These are phyloP conservation scores for Saccharomycopsis capsularis DNA, from an alignment of 805 yeast species.

Conservation along the genomic window DNA sequence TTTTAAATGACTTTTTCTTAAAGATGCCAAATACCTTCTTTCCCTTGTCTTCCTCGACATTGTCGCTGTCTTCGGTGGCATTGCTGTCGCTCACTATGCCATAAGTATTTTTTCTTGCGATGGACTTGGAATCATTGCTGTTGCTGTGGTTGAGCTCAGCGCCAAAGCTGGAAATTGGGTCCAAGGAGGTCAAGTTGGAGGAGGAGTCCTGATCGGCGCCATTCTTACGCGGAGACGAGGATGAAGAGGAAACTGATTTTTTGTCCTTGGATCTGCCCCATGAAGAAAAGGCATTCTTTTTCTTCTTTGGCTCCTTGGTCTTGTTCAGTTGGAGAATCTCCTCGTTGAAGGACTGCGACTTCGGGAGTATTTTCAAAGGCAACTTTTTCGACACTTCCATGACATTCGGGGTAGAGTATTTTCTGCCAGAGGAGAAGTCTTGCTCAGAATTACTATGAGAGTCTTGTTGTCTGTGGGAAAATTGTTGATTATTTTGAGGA, in stretches of 20 bases:
- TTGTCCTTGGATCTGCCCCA: constrained; percentile 10
- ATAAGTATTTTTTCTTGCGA: neutral
- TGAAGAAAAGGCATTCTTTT: constrained; percentile 2
- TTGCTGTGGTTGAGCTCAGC: too few relatives aligned
- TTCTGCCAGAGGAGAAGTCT: too few relatives aligned
- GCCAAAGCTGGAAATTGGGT: too few relatives aligned
- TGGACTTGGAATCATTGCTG: neutral
- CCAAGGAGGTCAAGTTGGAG: too few relatives aligned
- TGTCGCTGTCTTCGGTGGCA: neutral
- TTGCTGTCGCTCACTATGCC: neutral
- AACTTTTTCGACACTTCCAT: too few relatives aligned
- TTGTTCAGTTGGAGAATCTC: neutral
- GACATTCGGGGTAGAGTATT: neutral
- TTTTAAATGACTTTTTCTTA: constrained; percentile 17
- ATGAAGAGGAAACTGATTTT: neutral
- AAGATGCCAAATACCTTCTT: constrained; percentile 16
- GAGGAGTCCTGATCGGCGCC: too few relatives aligned
- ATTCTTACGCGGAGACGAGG: neutral
- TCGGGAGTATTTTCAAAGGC: constrained; percentile 4
- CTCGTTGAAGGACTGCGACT: constrained; percentile 9
- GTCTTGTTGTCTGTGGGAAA: too few relatives aligned
- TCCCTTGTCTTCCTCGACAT: neutral
- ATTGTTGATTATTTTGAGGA: too few relatives aligned
- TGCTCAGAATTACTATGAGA: too few relatives aligned
- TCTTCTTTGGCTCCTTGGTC: neutral